These are phyloP conservation scores for Candida buenavistaensis DNA, from an alignment of 1,139 yeast species.

Conservation along the genomic window DNA sequence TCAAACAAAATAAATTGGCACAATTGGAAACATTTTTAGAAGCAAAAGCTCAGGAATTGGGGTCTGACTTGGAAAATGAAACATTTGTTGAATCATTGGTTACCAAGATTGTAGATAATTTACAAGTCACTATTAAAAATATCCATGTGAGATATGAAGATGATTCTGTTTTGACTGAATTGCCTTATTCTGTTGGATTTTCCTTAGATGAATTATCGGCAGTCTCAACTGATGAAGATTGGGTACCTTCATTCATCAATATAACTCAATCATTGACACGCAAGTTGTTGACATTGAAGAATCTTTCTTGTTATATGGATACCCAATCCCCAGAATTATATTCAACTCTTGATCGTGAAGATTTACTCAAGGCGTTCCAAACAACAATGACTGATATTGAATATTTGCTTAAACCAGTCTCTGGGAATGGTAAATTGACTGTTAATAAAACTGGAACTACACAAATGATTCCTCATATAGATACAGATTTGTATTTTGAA, in stretches of 20 bases:
- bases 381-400: slow-evolving; percentile 41
- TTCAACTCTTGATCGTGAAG: slow-evolving; percentile 40
- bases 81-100: slow-evolving; percentile 84
- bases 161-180: slow-evolving; percentile 58
- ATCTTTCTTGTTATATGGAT: slow-evolving; percentile 83
- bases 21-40: slow-evolving; percentile 62
- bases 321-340: slow-evolving; percentile 59
- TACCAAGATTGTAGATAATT: slow-evolving; percentile 87
- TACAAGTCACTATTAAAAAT: slow-evolving; percentile 89
- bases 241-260: slow-evolving; percentile 86
- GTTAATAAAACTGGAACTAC: slow-evolving; percentile 78
- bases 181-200: slow-evolving; percentile 81
- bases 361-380: slow-evolving; percentile 42
- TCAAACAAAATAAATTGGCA: slow-evolving; percentile 68
- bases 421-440: slow-evolving; percentile 82
- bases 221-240: slow-evolving; percentile 78
- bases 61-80: slow-evolving; percentile 57
- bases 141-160: slow-evolving; percentile 95
- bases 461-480: slow-evolving; percentile 67
- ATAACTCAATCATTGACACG: slow-evolving; percentile 68
- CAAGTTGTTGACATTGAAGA: slow-evolving; percentile 73
- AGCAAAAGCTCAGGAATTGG: slow-evolving; percentile 39
- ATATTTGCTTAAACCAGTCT: slow-evolving; percentile 80
- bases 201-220: slow-evolving; percentile 88
- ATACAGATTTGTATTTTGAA: slow-evolving; percentile 76